These are phyloP conservation scores for Acanthamoeba sp. DNA, from an alignment of 208 protist genomes.

Conservation along the genomic window DNA sequence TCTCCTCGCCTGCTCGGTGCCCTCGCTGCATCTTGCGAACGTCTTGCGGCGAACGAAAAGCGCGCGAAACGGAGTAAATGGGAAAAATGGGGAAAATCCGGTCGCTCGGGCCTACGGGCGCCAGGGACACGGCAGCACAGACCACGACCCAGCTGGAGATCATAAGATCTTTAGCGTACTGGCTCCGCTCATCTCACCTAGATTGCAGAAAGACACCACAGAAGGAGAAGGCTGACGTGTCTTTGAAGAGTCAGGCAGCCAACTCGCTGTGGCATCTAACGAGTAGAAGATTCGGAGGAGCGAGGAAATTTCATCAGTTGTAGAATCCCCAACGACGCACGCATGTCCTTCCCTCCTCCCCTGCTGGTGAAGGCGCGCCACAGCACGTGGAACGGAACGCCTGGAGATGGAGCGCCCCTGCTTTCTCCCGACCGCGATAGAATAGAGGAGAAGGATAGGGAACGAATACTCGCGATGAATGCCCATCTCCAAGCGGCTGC, in stretches of 20 bases:
- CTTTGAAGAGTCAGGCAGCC: no score
- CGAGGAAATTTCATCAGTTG: not conserved
- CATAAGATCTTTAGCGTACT: no score
- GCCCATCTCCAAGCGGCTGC: not conserved
- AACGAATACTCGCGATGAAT: not conserved
- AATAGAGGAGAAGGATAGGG: not conserved
- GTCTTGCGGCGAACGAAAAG: not conserved
- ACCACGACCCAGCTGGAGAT: no score
- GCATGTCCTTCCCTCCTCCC: not conserved
- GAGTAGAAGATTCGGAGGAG: not conserved
- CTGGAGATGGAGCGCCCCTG: not conserved
- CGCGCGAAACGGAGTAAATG: not conserved
- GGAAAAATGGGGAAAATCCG: not conserved
- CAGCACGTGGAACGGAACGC: not conserved
- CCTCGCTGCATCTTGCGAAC: not conserved
- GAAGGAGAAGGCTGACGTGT: no score
- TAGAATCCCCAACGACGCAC: not conserved
- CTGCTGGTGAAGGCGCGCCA: not conserved
- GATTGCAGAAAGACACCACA: no score
- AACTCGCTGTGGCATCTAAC: no score
- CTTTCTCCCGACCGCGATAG: constrained; percentile 22
- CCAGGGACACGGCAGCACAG: not conserved
- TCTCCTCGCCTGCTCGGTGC: not conserved
- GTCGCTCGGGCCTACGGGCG: not conserved
- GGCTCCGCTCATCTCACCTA: no score